Conservation (phyloP, 225 moss, liverwort and hornwort species). For the Sphagnum contortum region DNA sequence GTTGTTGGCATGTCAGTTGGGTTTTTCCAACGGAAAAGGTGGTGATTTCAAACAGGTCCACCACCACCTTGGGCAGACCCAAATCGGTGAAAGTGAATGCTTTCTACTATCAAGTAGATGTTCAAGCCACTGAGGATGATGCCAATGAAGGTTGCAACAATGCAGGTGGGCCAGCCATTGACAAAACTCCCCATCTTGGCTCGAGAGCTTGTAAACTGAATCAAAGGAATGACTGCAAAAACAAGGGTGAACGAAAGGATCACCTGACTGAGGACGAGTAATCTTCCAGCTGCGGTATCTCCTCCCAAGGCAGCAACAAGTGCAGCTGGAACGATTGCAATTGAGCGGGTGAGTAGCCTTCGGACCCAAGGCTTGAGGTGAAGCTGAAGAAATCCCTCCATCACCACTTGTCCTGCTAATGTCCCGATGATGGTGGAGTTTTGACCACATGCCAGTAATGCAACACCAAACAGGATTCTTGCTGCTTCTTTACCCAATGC, state of each 20-base stretch:
- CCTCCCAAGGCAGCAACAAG: conserved; percentile 69
- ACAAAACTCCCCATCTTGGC: conserved; percentile 83
- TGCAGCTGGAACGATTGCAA: conserved; percentile 76
- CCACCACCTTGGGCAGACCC: conserved; percentile 12
- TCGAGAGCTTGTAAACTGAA: conserved; percentile 80
- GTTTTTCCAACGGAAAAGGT: no score
- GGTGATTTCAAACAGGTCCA: conserved; percentile 17
- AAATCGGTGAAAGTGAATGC: conserved; percentile 27
- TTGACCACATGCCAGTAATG: conserved; percentile 73
- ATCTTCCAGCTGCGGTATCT: conserved; percentile 59
- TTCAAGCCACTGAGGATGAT: conserved; percentile 29
- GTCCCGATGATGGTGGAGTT: conserved; percentile 91
- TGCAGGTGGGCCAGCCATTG: conserved; percentile 25
- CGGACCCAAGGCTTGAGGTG: conserved; percentile 74
- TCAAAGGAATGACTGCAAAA: conserved; percentile 81
- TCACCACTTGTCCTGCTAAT: conserved; percentile 77
- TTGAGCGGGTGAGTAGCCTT: conserved; percentile 58
- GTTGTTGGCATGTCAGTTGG: no score
- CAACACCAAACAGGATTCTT: conserved; percentile 68
- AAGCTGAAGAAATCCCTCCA: conserved; percentile 87
- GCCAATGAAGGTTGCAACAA: conserved; percentile 17
- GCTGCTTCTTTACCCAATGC: conserved; percentile 63
- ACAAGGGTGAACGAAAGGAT: conserved; percentile 74
- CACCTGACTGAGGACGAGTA: conserved; percentile 83
- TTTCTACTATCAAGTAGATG: conserved; percentile 35